Conservation (phyloP, 352 stramenopile genomes). For the Phytophthora tentaculata region DNA sequence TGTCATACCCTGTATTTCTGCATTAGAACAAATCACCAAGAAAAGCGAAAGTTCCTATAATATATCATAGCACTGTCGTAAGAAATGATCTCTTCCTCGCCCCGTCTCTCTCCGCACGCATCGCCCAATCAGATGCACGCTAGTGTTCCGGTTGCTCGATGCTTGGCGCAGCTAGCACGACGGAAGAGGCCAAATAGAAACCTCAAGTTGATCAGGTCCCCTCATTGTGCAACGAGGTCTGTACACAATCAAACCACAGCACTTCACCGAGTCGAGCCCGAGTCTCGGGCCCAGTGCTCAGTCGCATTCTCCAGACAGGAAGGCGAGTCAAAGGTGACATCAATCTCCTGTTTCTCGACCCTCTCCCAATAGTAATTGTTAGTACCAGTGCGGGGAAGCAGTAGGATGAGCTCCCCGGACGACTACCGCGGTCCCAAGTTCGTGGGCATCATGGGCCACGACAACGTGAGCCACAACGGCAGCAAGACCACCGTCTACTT, state of each 20-base stretch:
- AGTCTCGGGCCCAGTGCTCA: slow-evolving; percentile 15
- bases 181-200: slow-evolving; percentile 34
- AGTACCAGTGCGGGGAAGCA: background rate
- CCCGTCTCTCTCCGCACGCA: slow-evolving; percentile 8
- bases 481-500: slow-evolving; percentile 90
- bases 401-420: slow-evolving; percentile 45
- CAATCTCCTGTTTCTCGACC: background rate
- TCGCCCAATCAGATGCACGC: slow-evolving; percentile 26
- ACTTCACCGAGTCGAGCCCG: slow-evolving; percentile 16
- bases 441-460: slow-evolving; percentile 87
- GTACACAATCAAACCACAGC: slow-evolving; percentile 32
- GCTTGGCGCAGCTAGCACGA: slow-evolving; percentile 22
- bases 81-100: slow-evolving; percentile 5
- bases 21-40: no score
- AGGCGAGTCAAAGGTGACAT: slow-evolving; percentile 17
- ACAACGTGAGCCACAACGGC: slow-evolving; percentile 87
- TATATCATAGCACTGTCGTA: background rate
- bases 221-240: slow-evolving; percentile 25
- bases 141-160: slow-evolving; percentile 34
- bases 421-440: slow-evolving; percentile 75
- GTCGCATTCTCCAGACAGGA: slow-evolving; percentile 39
- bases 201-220: slow-evolving; percentile 2
- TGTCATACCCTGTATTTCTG: slow-evolving; percentile 4
- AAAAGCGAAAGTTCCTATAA: no score
- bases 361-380: slow-evolving; percentile 3